These are phyloP conservation scores for Penicillium canescens DNA, from an alignment of 495 filamentous ascomycete species.

Conservation along the genomic window DNA sequence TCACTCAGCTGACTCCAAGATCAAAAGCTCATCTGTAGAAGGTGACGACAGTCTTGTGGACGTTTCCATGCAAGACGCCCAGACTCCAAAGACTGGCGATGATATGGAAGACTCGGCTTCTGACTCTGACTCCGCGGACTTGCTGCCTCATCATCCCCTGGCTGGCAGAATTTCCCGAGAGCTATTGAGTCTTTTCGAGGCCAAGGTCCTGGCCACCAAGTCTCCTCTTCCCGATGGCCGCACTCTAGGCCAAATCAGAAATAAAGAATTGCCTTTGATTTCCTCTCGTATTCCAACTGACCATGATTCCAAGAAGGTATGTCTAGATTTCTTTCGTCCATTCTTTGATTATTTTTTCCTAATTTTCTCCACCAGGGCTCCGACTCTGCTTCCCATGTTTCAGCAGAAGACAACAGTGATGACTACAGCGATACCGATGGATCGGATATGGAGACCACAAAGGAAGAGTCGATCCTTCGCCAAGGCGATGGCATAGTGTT, in stretches of 20 bases:
- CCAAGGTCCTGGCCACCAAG: slow-evolving; percentile 57
- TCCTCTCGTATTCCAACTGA: slow-evolving; percentile 44
- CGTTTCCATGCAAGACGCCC: slow-evolving; percentile 75
- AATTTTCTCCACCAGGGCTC: not conserved
- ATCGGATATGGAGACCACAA: slow-evolving; percentile 14
- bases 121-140: slow-evolving; percentile 1
- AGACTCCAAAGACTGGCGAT: slow-evolving; percentile 28
- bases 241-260: slow-evolving; percentile 38
- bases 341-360: not conserved
- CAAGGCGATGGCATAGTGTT: slow-evolving; percentile 81
- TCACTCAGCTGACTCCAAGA: slow-evolving; percentile 66
- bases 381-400: slow-evolving; percentile 3
- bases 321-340: not conserved
- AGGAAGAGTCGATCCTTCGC: slow-evolving; percentile 58
- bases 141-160: slow-evolving; percentile 26
- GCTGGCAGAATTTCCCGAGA: slow-evolving; percentile 50
- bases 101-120: slow-evolving; percentile 11
- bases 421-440: slow-evolving; percentile 12
- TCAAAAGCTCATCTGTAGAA: slow-evolving; percentile 75
- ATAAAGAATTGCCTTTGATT: slow-evolving; percentile 56
- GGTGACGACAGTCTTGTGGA: slow-evolving; percentile 92
- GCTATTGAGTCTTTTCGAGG: slow-evolving; percentile 69
- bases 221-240: slow-evolving; percentile 65
- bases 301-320: slow-evolving; percentile 16
- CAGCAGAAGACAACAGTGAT: slow-evolving; percentile 18